Percentiles rank a stretch among this genome's conserved stretches.
These are phyloP conservation scores for Sclerospora graminicola DNA, from an alignment of 352 stramenopile genomes.

Conservation along the genomic window DNA sequence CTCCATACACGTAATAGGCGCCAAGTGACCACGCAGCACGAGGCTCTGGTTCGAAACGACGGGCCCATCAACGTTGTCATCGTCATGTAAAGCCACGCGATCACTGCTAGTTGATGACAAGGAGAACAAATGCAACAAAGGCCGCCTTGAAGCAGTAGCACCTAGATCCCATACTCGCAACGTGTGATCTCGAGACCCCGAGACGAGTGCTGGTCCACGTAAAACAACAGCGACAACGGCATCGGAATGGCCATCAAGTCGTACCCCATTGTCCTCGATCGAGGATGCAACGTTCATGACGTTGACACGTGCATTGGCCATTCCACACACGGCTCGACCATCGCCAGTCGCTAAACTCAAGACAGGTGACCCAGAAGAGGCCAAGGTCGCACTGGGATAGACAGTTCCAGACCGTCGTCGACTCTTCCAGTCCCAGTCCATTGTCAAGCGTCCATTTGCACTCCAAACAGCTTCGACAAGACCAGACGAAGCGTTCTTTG, in stretches of 20 bases:
- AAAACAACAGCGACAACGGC: constrained; percentile 46
- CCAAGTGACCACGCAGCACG: constrained; percentile 55
- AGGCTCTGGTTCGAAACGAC: constrained; percentile 51
- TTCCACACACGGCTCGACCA: constrained; percentile 40
- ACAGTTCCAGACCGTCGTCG: constrained; percentile 16
- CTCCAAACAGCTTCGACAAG: too few relatives aligned
- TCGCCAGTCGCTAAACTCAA: constrained; percentile 41
- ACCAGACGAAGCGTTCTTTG: too few relatives aligned
- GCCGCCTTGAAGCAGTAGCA: constrained; percentile 41
- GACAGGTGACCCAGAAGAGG: constrained; percentile 28
- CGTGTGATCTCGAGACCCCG: constrained; percentile 59
- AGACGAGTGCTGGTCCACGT: constrained; percentile 52
- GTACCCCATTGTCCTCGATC: constrained; percentile 21
- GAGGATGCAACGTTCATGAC: constrained; percentile 29
- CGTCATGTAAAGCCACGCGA: not conserved
- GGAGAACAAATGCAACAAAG: constrained; percentile 60
- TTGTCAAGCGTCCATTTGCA: too few relatives aligned
- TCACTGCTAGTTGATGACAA: constrained; percentile 4
- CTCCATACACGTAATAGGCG: constrained; percentile 54
- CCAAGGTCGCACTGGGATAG: constrained; percentile 15
- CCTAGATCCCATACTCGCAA: constrained; percentile 64
- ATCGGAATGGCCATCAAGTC: constrained; percentile 49
- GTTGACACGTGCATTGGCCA: constrained; percentile 28
- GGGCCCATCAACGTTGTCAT: constrained; percentile 37
- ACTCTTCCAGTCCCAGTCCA: constrained; percentile 22